These are phyloP conservation scores for Melocanna baccifera DNA, from an alignment of 176 grass and related monocot species.

Conservation along the genomic window DNA sequence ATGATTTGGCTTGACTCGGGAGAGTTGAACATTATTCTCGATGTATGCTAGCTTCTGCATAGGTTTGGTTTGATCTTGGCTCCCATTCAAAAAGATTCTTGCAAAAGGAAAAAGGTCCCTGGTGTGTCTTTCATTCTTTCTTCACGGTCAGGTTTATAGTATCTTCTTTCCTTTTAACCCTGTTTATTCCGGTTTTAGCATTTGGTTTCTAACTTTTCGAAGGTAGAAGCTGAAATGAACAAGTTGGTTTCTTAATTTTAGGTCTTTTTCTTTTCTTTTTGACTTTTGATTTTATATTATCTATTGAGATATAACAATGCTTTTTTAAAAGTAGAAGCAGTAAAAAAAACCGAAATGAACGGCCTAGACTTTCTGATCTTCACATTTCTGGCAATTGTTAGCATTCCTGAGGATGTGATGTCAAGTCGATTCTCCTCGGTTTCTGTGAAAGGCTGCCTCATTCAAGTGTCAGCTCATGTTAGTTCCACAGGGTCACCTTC, in stretches of 20 bases:
- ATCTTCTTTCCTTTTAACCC: not conserved
- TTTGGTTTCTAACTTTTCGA: too few relatives aligned
- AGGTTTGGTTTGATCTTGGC: not conserved
- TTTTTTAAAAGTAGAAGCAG: too few relatives aligned
- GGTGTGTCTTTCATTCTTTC: not conserved
- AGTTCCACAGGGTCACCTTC: not conserved
- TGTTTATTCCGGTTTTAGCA: too few relatives aligned
- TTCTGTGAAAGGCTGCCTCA: not conserved
- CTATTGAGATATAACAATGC: too few relatives aligned
- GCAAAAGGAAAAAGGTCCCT: not conserved
- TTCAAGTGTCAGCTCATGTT: not conserved
- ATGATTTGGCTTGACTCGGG: slow-evolving; percentile 8
- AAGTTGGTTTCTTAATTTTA: too few relatives aligned
- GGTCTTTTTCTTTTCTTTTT: too few relatives aligned
- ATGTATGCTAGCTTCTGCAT: not conserved
- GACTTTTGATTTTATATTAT: too few relatives aligned
- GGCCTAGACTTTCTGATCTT: not conserved
- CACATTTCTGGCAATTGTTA: not conserved
- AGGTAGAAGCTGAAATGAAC: too few relatives aligned
- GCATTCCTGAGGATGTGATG: slow-evolving; percentile 3
- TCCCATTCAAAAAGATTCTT: not conserved
- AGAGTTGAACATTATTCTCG: not conserved
- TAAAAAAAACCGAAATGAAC: too few relatives aligned
- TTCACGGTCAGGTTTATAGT: not conserved
- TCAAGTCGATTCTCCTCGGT: slow-evolving; percentile 31